Conservation (phyloP, 164 flowering plant genomes). For the Houttuynia cordata region DNA sequence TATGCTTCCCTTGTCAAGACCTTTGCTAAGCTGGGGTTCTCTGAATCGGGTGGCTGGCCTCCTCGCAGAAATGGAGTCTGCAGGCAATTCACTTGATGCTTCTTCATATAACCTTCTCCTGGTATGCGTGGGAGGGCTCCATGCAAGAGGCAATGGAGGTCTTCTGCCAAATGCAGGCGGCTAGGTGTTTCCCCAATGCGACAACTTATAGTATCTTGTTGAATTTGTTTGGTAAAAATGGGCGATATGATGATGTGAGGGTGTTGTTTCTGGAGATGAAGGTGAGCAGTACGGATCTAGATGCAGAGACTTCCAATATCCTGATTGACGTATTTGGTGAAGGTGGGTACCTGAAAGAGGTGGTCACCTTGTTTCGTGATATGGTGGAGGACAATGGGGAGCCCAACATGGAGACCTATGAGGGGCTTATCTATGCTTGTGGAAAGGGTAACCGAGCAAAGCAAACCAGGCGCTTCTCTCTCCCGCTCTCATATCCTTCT, state of each 20-base stretch:
- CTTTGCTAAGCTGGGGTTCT: slow-evolving; percentile 50
- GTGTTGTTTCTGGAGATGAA: slow-evolving; percentile 94
- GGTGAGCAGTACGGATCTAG: slow-evolving; percentile 79
- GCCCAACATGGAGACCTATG: slow-evolving; percentile 93
- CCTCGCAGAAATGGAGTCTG: slow-evolving; percentile 64
- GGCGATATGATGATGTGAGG: slow-evolving; percentile 78
- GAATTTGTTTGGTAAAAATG: slow-evolving; percentile 69
- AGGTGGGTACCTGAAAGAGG: slow-evolving; percentile 96
- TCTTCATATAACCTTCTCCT: slow-evolving; percentile 73
- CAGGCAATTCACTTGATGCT: slow-evolving; percentile 63
- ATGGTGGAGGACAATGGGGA: slow-evolving; percentile 92
- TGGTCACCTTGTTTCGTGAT: slow-evolving; percentile 89
- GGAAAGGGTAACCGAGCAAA: no score
- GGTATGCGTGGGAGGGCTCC: slow-evolving; percentile 50
- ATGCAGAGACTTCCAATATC: slow-evolving; percentile 76
- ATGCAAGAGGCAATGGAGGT: slow-evolving; percentile 74
- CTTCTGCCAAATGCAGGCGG: slow-evolving; percentile 82
- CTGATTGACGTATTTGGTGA: slow-evolving; percentile 80
- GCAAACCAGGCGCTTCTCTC: no score
- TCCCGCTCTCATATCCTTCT: no score
- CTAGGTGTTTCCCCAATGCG: slow-evolving; percentile 76
- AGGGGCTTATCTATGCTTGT: slow-evolving; percentile 79
- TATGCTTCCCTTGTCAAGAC: slow-evolving; percentile 73
- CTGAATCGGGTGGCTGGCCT: slow-evolving; percentile 69
- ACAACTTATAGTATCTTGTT: slow-evolving; percentile 71